Conservation (phyloP, 345 rosid genomes). For the Cardamine occulta region DNA sequence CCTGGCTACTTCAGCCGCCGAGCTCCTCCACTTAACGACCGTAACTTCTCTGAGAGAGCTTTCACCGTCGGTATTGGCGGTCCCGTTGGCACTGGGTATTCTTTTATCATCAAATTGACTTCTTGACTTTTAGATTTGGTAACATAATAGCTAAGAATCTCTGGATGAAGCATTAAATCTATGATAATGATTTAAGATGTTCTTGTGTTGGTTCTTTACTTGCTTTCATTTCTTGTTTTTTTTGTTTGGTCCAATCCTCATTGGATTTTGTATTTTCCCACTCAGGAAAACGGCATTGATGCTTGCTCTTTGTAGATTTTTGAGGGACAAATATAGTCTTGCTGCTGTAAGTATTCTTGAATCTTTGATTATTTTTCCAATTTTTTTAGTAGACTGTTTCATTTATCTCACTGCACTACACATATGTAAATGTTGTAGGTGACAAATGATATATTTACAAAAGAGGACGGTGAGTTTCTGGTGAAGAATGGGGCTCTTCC, state of each 20-base stretch:
- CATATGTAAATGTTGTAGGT: conserved; percentile 54
- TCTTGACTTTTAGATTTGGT: background rate
- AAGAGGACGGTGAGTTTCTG: conserved; percentile 97
- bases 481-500: conserved; percentile 91
- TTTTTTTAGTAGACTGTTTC: conserved; percentile 1
- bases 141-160: background rate
- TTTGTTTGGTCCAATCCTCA: background rate
- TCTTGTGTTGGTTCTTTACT: background rate
- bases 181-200: background rate
- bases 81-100: conserved; percentile 96
- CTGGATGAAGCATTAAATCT: background rate
- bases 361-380: no score
- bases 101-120: background rate
- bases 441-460: conserved; percentile 96
- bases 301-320: conserved; percentile 75
- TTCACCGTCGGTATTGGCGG: conserved; percentile 97
- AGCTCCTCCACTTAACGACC: conserved; percentile 74
- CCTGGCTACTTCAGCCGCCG: conserved; percentile 91
- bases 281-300: conserved; percentile 91
- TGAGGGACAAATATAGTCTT: conserved; percentile 92
- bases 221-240: background rate
- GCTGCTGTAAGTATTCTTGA: conserved; percentile 75
- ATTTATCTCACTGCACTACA: background rate
- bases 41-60: conserved; percentile 89
- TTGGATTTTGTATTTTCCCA: background rate